Base-by-base conservation (phyloP, 179 eudicot genomes). In the Amaranthus tricolor region DNA sequence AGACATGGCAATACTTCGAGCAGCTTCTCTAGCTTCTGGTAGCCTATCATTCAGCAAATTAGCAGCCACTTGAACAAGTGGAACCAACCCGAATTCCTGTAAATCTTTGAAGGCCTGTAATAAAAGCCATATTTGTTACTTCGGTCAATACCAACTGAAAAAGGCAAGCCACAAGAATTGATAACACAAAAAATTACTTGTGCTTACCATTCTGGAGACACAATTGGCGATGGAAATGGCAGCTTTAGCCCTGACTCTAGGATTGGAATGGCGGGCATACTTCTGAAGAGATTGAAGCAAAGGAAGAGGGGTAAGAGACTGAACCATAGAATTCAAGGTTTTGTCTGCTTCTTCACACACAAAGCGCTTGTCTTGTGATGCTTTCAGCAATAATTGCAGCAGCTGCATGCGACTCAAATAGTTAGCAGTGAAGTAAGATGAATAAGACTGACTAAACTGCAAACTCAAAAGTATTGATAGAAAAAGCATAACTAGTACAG, bases 11-110 rank as follows among this genome's bases (percentile, higher is more conserved):
- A 89, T 91, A 20, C 86, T 83, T 40, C 99, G 86, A 62, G 98
- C 99, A 63, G 97, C 98, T 75, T 95, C 99, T 76, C 99, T 95
- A 51, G 99, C 98, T 81, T 93, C 98, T 0, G 97, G 99, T 15
- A 95, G 98, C 76, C 87, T 90, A 75, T 95, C 99, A 50, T 88
- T 95, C 60, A 91, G 67, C 85, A 88, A 66, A 65, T 90, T 85
- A 4, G 92, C 88, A 24, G 88, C 92, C 16, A 81, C 85, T 75
- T 88, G 87, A 56, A 93, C 76, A 84, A 93, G 63, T 10, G 85
- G 59, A 40, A 71, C 90, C 77, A 89, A 60, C 66, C 99, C 99
- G 71, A 84, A 89, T 63, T 91, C 97, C 66, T 88, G 78, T 86
- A 93, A 78, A 56, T 76, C 88, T 84, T 85, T 88, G 47, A 82